These are phyloP conservation scores for Ogataea wickerhamii DNA, from an alignment of 805 yeast species.

Conservation along the genomic window DNA sequence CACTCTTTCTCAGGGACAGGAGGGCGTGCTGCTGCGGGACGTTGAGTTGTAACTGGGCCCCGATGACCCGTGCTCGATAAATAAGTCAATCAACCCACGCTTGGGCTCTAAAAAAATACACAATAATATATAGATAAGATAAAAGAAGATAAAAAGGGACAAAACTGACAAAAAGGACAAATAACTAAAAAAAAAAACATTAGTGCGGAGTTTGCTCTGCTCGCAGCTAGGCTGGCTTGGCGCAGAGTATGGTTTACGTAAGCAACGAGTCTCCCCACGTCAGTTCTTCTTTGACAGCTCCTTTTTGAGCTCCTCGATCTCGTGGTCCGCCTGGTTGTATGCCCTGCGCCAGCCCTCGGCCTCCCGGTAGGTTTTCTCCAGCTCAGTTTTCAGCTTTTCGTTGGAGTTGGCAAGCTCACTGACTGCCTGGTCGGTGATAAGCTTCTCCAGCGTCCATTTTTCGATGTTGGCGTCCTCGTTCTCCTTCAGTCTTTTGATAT, in stretches of 20 bases:
- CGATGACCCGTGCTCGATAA: too few species aligned
- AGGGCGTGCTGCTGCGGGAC: conserved; percentile 62
- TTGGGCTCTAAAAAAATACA: too few species aligned
- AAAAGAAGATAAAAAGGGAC: too few species aligned
- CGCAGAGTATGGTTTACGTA: too few species aligned
- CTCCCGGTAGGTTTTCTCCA: conserved; percentile 89
- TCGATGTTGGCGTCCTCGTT: conserved; percentile 86
- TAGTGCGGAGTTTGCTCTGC: too few species aligned
- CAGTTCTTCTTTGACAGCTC: conserved; percentile 6
- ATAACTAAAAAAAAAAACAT: too few species aligned
- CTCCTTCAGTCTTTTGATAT: conserved; percentile 83
- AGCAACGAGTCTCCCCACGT: too few species aligned
- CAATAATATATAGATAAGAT: neutral
- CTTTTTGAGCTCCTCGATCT: conserved; percentile 13
- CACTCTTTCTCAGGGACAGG: conserved; percentile 57
- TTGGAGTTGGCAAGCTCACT: conserved; percentile 80
- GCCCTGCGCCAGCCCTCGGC: conserved; percentile 75
- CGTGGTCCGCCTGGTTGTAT: conserved; percentile 22
- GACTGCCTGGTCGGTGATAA: conserved; percentile 87
- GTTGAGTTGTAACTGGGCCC: conserved; percentile 37
- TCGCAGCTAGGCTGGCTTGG: too few species aligned
- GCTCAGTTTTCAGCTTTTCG: conserved; percentile 81
- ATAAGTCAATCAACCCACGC: too few species aligned
- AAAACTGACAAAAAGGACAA: too few species aligned
- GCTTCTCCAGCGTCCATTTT: conserved; percentile 92